Evolutionary conservation across 2,329 filamentous ascomycete genomes (phyloP), one percentile per base, ranked within the genome.

Genomic region (Bisporella sp.): DNA sequence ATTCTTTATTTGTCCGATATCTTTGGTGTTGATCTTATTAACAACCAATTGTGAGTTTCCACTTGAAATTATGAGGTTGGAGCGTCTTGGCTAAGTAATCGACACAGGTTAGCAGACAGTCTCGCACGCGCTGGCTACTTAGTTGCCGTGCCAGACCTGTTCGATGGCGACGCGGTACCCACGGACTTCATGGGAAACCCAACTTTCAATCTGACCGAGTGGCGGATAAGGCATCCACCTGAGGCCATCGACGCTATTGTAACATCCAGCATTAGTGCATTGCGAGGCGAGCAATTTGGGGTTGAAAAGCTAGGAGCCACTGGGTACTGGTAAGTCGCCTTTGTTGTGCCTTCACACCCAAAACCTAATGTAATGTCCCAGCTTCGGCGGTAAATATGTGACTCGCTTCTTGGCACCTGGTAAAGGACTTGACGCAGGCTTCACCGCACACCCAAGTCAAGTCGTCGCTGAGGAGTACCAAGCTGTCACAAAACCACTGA

Each of bases 121-220:
- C 83, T 80, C 65, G 84, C 84, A 47, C 74, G 76, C 51, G 81
- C 81, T 57, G 84, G 83, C 57, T 87, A 85, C 69, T 72, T 84
- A 47, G 74, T 77, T 54, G 69, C 84, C 45, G 74, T 84, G 51
- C 84, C 84, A 2, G 84, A 88, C 64, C 69, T 87, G 46, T 85
- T 87, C 72, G 66, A 74, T 54, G 81, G 79, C 55, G 73, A 78
- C 43, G 44, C 57, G n/a, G 35, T 37, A 9, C 8, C 8, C n/a
- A n/a, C n/a, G 35, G 4, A 37, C 35, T 8, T 9, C 4, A 9
- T 37, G 35, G n/a, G n/a, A 8, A 4, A 37, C 35, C 35, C 35
- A 2, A 37, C 8, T 37, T 37, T 37, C 35, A 37, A 37, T 37
- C 8, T 37, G n/a, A 37, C 8, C n/a, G 35, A 8, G n/a, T 37